Base-by-base conservation (phyloP, 306 rosid genomes). In the Malus sieversii region DNA sequence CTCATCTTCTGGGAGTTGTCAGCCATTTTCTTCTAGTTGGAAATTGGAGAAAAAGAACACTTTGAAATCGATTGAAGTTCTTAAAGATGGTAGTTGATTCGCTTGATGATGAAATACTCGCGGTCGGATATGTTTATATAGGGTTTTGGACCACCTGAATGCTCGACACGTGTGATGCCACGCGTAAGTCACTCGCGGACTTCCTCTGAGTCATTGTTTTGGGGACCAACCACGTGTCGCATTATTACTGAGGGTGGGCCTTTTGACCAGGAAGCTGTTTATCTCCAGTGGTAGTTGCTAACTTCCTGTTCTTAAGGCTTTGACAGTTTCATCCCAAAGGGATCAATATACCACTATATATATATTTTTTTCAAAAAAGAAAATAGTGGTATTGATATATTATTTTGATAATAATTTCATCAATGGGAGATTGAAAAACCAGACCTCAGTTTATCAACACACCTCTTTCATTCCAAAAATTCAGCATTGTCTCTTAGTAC, bases 1-100 rank as follows among this genome's bases (percentile, higher is more conserved):
- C 78, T 77, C 76, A 72, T 42, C 72, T 87, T 82, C 69, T 91
- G 80, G 3, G 89, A 5, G 40, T 74, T 82, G 74, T 84, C 85
- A 68, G 86, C 89, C 93, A 86, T 90, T 73, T 66, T 73, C n/a
- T 42, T 42, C 23, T 72, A 13, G n/a, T 59, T 18, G 60, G 70
- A 20, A 74, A 74, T 2, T 44, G 38, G 29, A 59, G 29, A 5
- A 64, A 40, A 42, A 1, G 0, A 4, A 15, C 38, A 27, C 65
- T 58, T 15, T 6, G 19, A 66, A 4, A 33, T 14, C 5, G 20
- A 32, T 6, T 10, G 19, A 0, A 33, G 3, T 2, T 66, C 38
- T n/a, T 22, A 6, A 6, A 15, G 48, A 44, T 29, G 15, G 45
- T 45, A 45, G 4, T 44, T 8, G 18, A 9, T 8, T 5, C 10